Conservation (phyloP, 176 grass and related monocot species). For the Alopecurus myosuroides region DNA sequence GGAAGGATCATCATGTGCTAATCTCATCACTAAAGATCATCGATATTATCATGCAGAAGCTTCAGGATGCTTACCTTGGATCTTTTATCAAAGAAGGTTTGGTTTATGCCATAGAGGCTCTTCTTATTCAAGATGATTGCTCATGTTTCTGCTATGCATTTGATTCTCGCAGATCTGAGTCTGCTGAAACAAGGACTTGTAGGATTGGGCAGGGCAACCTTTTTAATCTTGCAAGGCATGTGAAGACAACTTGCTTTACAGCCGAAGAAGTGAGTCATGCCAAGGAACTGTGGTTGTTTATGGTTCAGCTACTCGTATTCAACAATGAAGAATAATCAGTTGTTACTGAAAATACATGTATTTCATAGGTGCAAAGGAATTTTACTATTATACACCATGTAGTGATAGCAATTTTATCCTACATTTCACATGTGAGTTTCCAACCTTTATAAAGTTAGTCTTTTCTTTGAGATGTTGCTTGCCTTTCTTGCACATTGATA, state of each 20-base stretch:
- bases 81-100: constrained; percentile 98
- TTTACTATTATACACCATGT: too few species aligned
- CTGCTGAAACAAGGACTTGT: constrained; percentile 57
- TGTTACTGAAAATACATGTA: too few species aligned
- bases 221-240: constrained; percentile 56
- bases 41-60: constrained; percentile 98
- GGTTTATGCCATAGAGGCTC: constrained; percentile 69
- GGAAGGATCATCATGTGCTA: constrained; percentile 90
- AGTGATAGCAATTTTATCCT: too few species aligned
- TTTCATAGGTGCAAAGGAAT: too few species aligned
- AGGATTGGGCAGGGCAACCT: constrained; percentile 50
- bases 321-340: too few species aligned
- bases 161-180: constrained; percentile 39
- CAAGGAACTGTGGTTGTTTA: too few species aligned
- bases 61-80: constrained; percentile 81
- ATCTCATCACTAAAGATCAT: constrained; percentile 70
- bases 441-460: too few species aligned
- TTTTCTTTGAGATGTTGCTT: too few species aligned
- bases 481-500: too few species aligned
- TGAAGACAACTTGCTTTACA: constrained; percentile 75
- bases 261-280: constrained; percentile 56
- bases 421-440: too few species aligned
- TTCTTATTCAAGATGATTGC: constrained; percentile 68
- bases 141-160: constrained; percentile 91
- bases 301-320: too few species aligned